Evolutionary conservation across 2,329 filamentous ascomycete genomes (phyloP).

Genomic region (Endocalyx cinctus): DNA sequence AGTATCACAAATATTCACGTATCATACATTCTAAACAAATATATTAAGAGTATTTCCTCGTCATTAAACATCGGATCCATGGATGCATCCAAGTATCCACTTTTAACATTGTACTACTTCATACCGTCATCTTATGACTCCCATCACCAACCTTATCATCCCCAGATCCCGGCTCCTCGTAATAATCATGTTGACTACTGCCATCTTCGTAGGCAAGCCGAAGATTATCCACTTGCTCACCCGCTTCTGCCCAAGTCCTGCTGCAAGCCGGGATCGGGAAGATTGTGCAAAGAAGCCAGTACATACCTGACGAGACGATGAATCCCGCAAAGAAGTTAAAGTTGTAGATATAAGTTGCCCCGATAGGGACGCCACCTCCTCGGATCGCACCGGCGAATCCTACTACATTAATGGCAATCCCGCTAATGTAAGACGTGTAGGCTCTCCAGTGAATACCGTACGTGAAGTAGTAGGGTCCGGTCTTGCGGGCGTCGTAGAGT

Average conservation of each 20-base stretch:
- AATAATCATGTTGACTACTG: slow-evolving; percentile 31
- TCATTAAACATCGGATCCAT: no score
- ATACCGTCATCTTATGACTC: no score
- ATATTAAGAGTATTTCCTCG: no score
- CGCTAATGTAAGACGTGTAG: slow-evolving; percentile 75
- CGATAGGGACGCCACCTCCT: slow-evolving; percentile 58
- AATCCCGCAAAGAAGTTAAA: slow-evolving; percentile 89
- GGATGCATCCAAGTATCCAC: no score
- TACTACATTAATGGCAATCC: slow-evolving; percentile 86
- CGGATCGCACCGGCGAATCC: slow-evolving; percentile 84
- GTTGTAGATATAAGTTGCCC: slow-evolving; percentile 82
- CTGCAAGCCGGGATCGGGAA: slow-evolving; percentile 72
- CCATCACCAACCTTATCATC: no score
- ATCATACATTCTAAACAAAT: no score
- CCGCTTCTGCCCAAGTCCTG: slow-evolving; percentile 54
- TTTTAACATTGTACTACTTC: no score
- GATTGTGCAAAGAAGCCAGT: slow-evolving; percentile 65
- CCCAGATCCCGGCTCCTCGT: slow-evolving; percentile 34
- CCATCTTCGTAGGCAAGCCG: slow-evolving; percentile 40
- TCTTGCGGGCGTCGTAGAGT: slow-evolving; percentile 67
- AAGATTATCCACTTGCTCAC: slow-evolving; percentile 47
- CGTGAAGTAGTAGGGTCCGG: slow-evolving; percentile 68
- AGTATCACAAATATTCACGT: no score
- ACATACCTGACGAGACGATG: slow-evolving; percentile 60
- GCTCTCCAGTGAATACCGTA: slow-evolving; percentile 77